phyloP scores from a whole-genome alignment of 176 grass and related monocot genomes.

The Guadua angustifolia region DNA sequence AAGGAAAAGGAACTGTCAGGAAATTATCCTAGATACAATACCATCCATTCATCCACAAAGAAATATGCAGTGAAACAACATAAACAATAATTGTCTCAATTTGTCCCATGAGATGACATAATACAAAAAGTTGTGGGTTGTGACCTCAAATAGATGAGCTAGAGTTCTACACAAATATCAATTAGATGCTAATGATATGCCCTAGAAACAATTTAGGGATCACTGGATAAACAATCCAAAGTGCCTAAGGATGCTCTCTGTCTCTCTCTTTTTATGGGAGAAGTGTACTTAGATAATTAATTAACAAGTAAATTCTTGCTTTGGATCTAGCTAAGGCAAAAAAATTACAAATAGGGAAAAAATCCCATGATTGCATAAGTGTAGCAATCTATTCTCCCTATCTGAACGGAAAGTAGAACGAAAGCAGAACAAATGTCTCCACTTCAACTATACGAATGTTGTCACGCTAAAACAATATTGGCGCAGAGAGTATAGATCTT shows the following conservation, averaged over 20 bases:
- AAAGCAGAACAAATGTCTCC: slow-evolving; percentile 2
- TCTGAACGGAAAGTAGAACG: neutral
- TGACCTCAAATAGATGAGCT: too few species aligned
- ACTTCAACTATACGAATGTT: neutral
- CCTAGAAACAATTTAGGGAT: too few species aligned
- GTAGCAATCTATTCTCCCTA: neutral
- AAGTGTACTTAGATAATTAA: too few species aligned
- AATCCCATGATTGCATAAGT: neutral
- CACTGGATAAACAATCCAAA: too few species aligned
- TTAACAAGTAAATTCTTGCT: too few species aligned
- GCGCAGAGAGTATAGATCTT: neutral
- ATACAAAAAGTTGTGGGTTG: neutral
- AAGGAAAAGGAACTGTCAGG: neutral
- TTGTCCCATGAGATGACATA: neutral
- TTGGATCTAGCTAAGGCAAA: too few species aligned
- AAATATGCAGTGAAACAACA: neutral
- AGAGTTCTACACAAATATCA: too few species aligned
- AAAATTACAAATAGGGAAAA: too few species aligned
- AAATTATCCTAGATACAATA: neutral
- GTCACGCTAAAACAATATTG: neutral
- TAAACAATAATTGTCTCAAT: neutral
- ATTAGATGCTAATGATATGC: too few species aligned
- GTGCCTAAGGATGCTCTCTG: too few species aligned
- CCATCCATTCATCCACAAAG: neutral
- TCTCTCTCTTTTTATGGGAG: too few species aligned